phyloP scores from a whole-genome alignment of 345 rosid genomes.

The Sisymbrium altissimum region DNA sequence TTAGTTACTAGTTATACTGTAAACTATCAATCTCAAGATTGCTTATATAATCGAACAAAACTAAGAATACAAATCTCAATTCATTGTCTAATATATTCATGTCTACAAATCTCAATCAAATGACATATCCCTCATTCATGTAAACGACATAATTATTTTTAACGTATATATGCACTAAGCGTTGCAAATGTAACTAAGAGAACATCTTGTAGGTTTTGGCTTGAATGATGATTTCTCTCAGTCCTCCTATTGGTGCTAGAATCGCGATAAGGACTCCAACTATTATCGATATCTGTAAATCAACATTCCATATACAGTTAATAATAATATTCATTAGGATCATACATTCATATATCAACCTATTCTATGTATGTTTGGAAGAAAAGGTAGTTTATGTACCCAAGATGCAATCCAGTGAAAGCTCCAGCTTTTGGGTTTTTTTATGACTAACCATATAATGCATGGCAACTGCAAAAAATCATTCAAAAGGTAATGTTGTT shows the following conservation, averaged over 20 bases:
- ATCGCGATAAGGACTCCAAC: conserved; percentile 16
- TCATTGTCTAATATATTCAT: no score
- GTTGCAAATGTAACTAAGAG: background rate
- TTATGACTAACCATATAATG: conserved; percentile 6
- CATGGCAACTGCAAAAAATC: conserved; percentile 33
- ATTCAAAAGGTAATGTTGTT: background rate
- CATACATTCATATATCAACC: background rate
- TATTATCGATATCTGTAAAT: conserved; percentile 7
- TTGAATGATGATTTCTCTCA: conserved; percentile 5
- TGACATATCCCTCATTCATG: no score
- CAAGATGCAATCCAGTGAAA: conserved; percentile 4
- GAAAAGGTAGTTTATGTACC: background rate
- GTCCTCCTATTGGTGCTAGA: conserved; percentile 20
- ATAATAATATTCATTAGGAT: background rate
- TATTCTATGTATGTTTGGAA: background rate
- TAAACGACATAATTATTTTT: background rate
- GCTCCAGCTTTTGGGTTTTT: conserved; percentile 2
- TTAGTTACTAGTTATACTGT: no score
- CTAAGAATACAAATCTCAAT: no score
- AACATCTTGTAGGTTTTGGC: conserved; percentile 23
- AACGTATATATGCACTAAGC: background rate
- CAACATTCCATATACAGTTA: background rate
- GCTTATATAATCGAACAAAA: no score
- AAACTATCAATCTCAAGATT: no score
- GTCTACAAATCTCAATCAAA: no score